Percentiles rank a stretch among this genome's conserved stretches.
Evolutionary conservation across 2,329 filamentous ascomycete species (phyloP).

Genomic region (Aureobasidium sp.): DNA sequence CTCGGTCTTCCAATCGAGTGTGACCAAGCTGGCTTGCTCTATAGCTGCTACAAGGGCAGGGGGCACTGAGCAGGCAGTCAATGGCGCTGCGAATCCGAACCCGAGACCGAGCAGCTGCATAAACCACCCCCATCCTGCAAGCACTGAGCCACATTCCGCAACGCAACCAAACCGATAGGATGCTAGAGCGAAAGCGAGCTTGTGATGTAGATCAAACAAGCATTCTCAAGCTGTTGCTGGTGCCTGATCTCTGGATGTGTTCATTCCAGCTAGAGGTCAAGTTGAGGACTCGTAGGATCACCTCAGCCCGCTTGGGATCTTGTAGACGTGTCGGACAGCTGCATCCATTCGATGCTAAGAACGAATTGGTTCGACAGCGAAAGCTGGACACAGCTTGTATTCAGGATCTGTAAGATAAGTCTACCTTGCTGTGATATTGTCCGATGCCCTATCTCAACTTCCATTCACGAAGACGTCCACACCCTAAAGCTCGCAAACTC

Average conservation of each 20-base stretch:
- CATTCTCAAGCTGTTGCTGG: background rate
- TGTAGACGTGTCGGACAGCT: background rate
- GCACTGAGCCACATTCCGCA: background rate
- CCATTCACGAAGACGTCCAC: background rate
- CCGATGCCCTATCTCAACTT: too few species aligned
- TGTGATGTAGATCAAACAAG: background rate
- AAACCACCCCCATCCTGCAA: background rate
- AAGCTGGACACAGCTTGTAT: too few species aligned
- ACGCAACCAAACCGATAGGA: too few species aligned
- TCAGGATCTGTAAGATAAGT: too few species aligned
- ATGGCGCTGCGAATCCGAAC: background rate
- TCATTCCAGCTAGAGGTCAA: background rate
- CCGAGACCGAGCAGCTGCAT: background rate
- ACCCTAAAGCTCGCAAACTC: conserved; percentile 29
- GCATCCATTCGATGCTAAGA: too few species aligned
- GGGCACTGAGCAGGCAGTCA: too few species aligned
- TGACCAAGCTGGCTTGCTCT: too few species aligned
- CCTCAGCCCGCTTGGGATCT: background rate
- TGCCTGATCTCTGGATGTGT: background rate
- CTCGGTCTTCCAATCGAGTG: too few species aligned
- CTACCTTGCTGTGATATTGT: too few species aligned
- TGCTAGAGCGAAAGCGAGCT: background rate
- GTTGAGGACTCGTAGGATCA: background rate
- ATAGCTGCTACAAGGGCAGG: too few species aligned
- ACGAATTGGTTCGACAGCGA: too few species aligned